A percentile compares a stretch with the other conserved stretches of the same genome.
phyloP scores from a whole-genome alignment of 306 rosid species.

The peach (Prunus persica) region Prunus_persica_NCBIv2 NC_034014.1:7408001-7408500 shows the following conservation, averaged over 20 bases:
- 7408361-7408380: neutral
- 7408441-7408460: slow-evolving; percentile 52
- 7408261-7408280: slow-evolving; percentile 49
- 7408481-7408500: slow-evolving; percentile 37
- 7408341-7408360: neutral
- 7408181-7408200: slow-evolving; percentile 72
- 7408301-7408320: slow-evolving; percentile 2
- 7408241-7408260: slow-evolving; percentile 55
- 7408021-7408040: neutral
- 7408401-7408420: slow-evolving; percentile 24
- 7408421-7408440: slow-evolving; percentile 55
- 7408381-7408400: neutral
- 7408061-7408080: neutral
- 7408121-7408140: neutral
- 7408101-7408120: neutral
- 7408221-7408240: slow-evolving; percentile 54
- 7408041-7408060: neutral
- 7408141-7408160: slow-evolving; percentile 12
- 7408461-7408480: slow-evolving; percentile 38
- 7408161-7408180: slow-evolving; percentile 65
- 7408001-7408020: neutral
- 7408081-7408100: neutral
- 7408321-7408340: neutral
- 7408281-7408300: slow-evolving; percentile 32
- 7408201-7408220: slow-evolving; percentile 44